Evolutionary conservation across 345 rosid genomes (phyloP).

Genomic region (Laguncularia racemosa): DNA sequence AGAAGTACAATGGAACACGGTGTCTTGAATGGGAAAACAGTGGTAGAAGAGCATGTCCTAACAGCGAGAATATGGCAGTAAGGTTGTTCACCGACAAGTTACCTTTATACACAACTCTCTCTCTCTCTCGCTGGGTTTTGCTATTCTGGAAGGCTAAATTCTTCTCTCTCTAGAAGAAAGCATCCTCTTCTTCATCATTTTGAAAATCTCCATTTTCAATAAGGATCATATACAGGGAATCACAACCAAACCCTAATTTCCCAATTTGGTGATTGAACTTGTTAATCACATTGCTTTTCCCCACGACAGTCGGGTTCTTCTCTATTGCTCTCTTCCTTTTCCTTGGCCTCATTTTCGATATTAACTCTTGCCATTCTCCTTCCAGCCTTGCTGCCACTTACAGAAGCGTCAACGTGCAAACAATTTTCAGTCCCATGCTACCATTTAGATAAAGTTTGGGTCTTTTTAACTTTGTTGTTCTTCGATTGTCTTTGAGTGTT

Average conservation of each 20-base stretch:
- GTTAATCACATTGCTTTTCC: conserved; percentile 62
- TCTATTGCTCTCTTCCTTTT: conserved; percentile 59
- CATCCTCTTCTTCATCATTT: conserved; percentile 24
- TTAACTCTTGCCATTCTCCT: conserved; percentile 27
- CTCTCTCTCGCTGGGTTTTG: conserved; percentile 2
- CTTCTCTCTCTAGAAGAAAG: conserved; percentile 49
- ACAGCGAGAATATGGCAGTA: too few species aligned
- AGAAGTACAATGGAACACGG: too few species aligned
- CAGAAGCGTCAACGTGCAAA: conserved; percentile 66
- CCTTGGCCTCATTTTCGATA: conserved; percentile 52
- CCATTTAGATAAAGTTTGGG: neutral
- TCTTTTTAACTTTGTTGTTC: neutral
- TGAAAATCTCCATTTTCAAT: conserved; percentile 14
- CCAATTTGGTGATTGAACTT: conserved; percentile 82
- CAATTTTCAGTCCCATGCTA: neutral
- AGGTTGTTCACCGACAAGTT: too few species aligned
- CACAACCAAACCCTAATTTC: conserved; percentile 13
- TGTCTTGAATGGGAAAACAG: too few species aligned
- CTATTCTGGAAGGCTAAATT: conserved; percentile 27
- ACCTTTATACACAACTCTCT: too few species aligned
- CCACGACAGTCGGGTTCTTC: conserved; percentile 66
- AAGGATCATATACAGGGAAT: conserved; percentile 20
- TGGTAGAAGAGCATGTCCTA: too few species aligned
- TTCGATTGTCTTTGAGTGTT: neutral
- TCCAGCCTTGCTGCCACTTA: conserved; percentile 46